Conservation (phyloP, 1,284 basidiomycete species). For the Cutaneotrichosporon dermatis region DNA sequence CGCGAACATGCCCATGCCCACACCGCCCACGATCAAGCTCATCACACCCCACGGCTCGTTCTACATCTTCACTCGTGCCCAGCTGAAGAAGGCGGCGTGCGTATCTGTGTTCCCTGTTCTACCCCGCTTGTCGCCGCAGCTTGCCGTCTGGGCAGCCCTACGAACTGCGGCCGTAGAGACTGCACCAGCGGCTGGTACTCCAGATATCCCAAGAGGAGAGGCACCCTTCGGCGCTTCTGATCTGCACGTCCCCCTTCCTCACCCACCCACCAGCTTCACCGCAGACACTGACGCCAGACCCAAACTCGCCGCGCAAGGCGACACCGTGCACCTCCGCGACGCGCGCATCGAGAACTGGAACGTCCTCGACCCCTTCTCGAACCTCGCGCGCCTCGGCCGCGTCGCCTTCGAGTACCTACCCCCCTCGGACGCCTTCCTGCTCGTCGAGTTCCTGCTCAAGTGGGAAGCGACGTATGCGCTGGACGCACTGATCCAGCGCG, state of each 20-base stretch:
- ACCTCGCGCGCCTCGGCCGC: neutral
- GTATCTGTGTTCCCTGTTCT: neutral
- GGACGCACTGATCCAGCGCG: neutral
- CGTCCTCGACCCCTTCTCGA: neutral
- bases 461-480: neutral
- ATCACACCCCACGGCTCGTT: neutral
- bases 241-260: neutral
- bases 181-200: no score
- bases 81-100: neutral
- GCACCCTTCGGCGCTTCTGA: no score
- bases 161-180: no score
- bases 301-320: neutral
- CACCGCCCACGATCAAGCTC: neutral
- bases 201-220: no score
- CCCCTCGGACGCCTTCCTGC: neutral
- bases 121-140: no score
- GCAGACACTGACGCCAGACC: neutral
- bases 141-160: no score
- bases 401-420: neutral
- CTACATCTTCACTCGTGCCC: neutral
- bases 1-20: neutral
- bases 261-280: neutral
- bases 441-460: neutral
- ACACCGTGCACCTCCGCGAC: neutral
- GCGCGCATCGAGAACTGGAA: neutral